Evolutionary conservation across 306 rosid genomes (phyloP), one percentile per base, ranked within the genome.

Genomic region (Malus sieversii): DNA sequence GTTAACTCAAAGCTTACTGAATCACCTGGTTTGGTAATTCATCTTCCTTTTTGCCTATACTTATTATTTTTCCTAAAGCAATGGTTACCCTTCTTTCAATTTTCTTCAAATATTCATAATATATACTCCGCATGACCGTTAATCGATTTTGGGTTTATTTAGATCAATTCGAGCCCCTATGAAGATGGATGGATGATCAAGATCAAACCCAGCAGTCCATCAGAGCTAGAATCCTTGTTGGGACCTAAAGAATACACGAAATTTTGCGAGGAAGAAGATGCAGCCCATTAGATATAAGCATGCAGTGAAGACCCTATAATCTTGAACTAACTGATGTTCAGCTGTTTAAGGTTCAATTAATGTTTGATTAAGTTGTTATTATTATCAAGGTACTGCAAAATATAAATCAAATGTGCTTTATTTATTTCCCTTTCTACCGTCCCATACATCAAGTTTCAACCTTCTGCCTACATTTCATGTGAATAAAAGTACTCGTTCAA

Each of bases 131-230:
- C 61, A 25, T 12, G 67, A 46, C 30, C 13, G 46, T 30, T 45
- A 19, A 27, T 33, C 23, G 23, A 2, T 58, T 58, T 58, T 58
- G 25, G 11, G 12, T 55, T 8, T 19, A 18, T 55, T 32, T 44
- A 53, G 97, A 83, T 92, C 64, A 96, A 92, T 64, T 53, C 89
- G 72, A 89, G 92, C 79, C 97, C 99, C 11, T 96, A 86, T 65
- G 98, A 90, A 85, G 90, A 82, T n/a, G 99, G 99, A 65, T 90
- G 93, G 97, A 90, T 92, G 96, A 95, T 92, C 77, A 92, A 95
- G 83, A 76, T 96, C 80, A 96, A 96, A 84, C 92, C 99, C 10
- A 88, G 82, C 84, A 81, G 72, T 79, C 88, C 90, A 51, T 59
- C 89, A 65, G 93, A 92, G 75, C 66, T 89, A 75, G 93, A 87